Base-by-base conservation (phyloP, 164 flowering plant genomes). In the Dillenia turbinata region DNA sequence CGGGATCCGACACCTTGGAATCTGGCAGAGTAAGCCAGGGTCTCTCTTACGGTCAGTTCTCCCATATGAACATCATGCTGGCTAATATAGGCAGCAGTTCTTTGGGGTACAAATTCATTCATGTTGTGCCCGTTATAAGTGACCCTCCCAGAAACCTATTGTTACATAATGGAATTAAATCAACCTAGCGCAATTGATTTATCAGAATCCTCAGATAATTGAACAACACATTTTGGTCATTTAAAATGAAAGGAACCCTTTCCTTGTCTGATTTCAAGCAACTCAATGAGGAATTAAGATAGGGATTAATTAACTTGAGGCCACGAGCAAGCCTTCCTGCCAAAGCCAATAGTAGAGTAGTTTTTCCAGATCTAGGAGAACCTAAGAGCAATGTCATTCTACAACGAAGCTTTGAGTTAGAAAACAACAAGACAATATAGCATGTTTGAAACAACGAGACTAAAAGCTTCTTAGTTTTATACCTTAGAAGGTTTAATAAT, bases 371-470 rank as follows among this genome's bases (percentile, higher is more conserved):
- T 9, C 72, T 69, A 16, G 78, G 78, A 52, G 78, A 75, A 10
- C 79, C 82, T 12, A 78, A 65, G 19, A 78, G 73, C 17, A 78
- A 74, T 12, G 82, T 75, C 77, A 75, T 52, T 72, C 82, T 78
- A 62, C 47, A 40, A 13, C 22, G 1, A 19, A 1, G 22, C 22
- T n/a, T n/a, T 19, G 22, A 19, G 22, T 19, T 19, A 19, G 22
- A 19, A 60, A 13, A 60, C 9, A 47, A 9, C 3, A 9, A 60
- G 52, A 60, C 11, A 48, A 6, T 0, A 49, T 47, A 26, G 1
- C 17, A 12, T 9, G 16, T 13, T 11, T 22, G 53, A 49, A 9
- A 49, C 10, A 24, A 22, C 4, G 9, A 44, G 24, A 33, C 5
- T 19, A 19, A 19, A 19, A 19, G 22, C 1, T 19, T 19, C 22